A percentile compares a stretch with the other conserved stretches of the same genome.
Evolutionary conservation across 75 land plant species (phyloP).

Genomic region (Selaginella tamariscina): DNA sequence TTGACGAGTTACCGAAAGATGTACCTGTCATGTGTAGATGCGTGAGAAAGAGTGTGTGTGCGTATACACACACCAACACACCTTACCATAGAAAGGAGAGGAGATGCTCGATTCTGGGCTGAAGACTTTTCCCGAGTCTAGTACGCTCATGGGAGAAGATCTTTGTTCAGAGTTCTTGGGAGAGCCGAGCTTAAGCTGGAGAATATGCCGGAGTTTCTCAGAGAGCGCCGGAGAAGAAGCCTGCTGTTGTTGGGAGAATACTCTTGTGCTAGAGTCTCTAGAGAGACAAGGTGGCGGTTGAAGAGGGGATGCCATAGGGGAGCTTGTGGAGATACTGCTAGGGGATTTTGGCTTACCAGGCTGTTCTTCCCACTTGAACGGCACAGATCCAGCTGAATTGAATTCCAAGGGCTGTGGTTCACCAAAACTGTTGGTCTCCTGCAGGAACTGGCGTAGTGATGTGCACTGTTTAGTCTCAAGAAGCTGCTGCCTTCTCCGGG

Average conservation of each 20-base stretch:
- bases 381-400: background rate
- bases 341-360: background rate
- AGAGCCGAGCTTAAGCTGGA: background rate
- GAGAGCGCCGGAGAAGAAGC: background rate
- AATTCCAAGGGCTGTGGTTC: background rate
- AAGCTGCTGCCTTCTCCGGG: background rate
- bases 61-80: too few species aligned
- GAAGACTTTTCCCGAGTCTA: background rate
- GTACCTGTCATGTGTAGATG: too few species aligned
- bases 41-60: too few species aligned
- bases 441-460: background rate
- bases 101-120: background rate
- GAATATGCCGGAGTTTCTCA: background rate
- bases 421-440: background rate
- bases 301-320: background rate
- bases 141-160: background rate
- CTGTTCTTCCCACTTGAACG: background rate
- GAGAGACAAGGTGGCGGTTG: background rate
- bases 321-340: background rate
- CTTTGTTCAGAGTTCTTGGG: background rate
- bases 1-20: too few species aligned
- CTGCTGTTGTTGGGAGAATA: background rate
- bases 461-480: too few species aligned
- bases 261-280: background rate
- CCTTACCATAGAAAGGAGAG: too few species aligned